Percentiles rank a stretch among this genome's conserved stretches.
Conservation (phyloP, 768 basidiomycete species). For the Chlorophyllum brunneum region DNA sequence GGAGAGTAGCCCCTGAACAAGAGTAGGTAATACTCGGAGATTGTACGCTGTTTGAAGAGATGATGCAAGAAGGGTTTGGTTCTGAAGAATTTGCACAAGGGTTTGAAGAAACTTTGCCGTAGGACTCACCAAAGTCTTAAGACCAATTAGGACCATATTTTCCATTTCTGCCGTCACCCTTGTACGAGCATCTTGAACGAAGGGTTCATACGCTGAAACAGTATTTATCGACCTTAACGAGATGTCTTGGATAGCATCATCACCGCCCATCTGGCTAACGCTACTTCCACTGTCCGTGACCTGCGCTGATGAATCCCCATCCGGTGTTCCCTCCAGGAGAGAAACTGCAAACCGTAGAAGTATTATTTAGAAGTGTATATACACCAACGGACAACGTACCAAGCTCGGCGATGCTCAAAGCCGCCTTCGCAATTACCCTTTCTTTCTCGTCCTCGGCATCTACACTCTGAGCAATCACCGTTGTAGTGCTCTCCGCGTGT, state of each 20-base stretch:
- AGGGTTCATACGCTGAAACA: conserved; percentile 64
- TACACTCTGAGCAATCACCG: conserved; percentile 21
- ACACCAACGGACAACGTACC: conserved; percentile 41
- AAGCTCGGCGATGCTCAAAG: conserved; percentile 90
- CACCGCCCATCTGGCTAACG: not conserved
- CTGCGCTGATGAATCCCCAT: conserved; percentile 11
- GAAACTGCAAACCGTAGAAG: conserved; percentile 31
- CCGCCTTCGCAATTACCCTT: conserved; percentile 86
- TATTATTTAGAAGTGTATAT: conserved; percentile 8
- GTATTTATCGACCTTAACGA: conserved; percentile 73
- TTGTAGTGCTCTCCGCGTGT: conserved; percentile 16
- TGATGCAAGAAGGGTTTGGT: conserved; percentile 87
- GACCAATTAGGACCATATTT: conserved; percentile 77
- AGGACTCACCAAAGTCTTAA: conserved; percentile 67
- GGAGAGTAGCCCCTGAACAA: conserved; percentile 73
- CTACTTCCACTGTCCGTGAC: not conserved
- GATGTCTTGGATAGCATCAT: conserved; percentile 25
- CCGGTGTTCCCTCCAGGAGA: conserved; percentile 42
- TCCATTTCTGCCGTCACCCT: conserved; percentile 87
- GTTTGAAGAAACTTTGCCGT: not conserved
- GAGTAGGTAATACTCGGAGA: conserved; percentile 75
- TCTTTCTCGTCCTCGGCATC: conserved; percentile 78
- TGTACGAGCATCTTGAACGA: conserved; percentile 66
- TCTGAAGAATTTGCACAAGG: conserved; percentile 39
- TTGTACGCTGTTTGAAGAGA: conserved; percentile 97